A percentile compares a stretch with the other conserved stretches of the same genome.
Conservation (phyloP, 345 rosid species). For the Brassica cretica region DNA sequence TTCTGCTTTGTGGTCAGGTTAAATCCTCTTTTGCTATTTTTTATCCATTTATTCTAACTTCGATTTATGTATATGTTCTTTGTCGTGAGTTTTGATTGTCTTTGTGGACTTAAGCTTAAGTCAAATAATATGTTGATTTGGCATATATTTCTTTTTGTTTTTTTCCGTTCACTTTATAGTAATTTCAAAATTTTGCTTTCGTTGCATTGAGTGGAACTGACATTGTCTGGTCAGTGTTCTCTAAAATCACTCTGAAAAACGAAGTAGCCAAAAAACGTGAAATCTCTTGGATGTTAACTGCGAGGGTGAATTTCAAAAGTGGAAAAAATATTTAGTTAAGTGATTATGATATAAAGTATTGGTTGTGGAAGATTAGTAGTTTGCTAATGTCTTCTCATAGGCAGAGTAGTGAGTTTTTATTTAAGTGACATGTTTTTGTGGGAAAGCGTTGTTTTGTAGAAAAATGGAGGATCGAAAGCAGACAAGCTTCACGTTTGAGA, state of each 20-base stretch:
- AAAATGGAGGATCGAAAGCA: neutral
- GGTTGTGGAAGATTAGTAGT: neutral
- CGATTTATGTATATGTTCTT: neutral
- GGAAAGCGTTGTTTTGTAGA: neutral
- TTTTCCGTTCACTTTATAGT: neutral
- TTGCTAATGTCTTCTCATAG: neutral
- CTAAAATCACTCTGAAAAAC: neutral
- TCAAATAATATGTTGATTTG: neutral
- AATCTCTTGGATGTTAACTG: neutral
- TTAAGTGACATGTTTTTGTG: neutral
- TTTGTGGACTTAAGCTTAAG: neutral
- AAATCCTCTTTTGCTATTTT: neutral
- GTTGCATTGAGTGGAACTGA: neutral
- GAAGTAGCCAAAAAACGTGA: neutral
- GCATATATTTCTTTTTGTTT: neutral
- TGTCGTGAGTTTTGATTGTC: neutral
- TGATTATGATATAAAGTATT: no score
- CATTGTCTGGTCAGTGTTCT: neutral
- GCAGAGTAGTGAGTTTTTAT: neutral
- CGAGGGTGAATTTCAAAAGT: neutral
- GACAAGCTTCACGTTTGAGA: neutral
- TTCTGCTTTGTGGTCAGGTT: neutral
- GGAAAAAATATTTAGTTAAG: neutral
- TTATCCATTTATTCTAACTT: neutral
- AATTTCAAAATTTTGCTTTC: neutral